Evolutionary conservation across 1,284 basidiomycete genomes (phyloP).

Genomic region (Xerocomus nothofagi): DNA sequence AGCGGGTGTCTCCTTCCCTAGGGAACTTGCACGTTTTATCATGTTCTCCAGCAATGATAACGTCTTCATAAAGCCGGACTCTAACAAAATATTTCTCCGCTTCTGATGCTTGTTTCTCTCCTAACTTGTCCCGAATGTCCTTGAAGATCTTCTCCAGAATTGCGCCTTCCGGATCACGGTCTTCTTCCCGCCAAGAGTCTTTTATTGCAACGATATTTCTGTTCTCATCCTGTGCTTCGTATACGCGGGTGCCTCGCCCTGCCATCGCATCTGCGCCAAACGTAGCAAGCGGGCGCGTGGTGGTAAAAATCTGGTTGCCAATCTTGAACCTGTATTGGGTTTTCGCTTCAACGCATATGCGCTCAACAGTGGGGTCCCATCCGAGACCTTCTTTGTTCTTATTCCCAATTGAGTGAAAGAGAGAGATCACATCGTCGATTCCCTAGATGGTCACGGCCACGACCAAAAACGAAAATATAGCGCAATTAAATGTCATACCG

Average conservation of each 20-base stretch:
- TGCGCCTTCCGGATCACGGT: neutral
- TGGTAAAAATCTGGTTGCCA: neutral
- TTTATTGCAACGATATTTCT: conserved; percentile 5
- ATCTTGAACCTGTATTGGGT: conserved; percentile 11
- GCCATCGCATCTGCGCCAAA: conserved; percentile 10
- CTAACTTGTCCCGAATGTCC: neutral
- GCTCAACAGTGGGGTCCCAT: conserved; percentile 19
- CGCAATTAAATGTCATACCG: neutral
- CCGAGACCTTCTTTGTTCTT: conserved; percentile 1
- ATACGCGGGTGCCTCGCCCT: conserved; percentile 10
- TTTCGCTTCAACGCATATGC: neutral
- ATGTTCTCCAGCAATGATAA: neutral
- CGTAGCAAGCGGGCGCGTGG: neutral
- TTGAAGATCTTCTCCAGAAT: conserved; percentile 1
- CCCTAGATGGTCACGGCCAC: conserved; percentile 7
- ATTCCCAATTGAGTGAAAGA: conserved; percentile 4
- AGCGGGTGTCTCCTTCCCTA: neutral
- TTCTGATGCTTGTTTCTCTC: neutral
- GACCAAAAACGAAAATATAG: neutral
- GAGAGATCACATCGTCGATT: neutral
- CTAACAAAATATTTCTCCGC: conserved; percentile 3
- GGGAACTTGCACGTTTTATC: neutral
- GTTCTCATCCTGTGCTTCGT: neutral
- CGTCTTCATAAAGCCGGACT: conserved; percentile 3
- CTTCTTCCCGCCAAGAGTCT: conserved; percentile 6